A percentile compares a stretch with the other conserved stretches of the same genome.
These are phyloP conservation scores for Leishmania lainsoni DNA, from an alignment of 208 protist genomes.

Conservation along the genomic window DNA sequence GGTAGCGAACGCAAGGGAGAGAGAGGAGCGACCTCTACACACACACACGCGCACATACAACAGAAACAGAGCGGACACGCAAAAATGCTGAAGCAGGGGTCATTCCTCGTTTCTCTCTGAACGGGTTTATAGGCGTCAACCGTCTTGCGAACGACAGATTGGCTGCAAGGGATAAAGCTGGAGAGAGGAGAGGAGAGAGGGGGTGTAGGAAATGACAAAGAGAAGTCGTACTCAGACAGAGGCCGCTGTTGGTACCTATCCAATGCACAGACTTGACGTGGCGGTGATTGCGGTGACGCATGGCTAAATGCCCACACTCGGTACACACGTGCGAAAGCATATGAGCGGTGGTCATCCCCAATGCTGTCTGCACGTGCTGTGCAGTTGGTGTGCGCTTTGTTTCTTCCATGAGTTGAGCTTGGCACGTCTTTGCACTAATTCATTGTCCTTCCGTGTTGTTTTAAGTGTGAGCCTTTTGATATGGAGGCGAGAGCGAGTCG, in stretches of 20 bases:
- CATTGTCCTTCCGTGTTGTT: no score
- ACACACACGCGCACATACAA: neutral
- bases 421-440: neutral
- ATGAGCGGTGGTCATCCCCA: neutral
- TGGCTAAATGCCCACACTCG: neutral
- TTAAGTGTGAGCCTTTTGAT: neutral
- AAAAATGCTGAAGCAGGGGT: neutral
- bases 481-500: neutral
- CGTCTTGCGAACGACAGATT: neutral
- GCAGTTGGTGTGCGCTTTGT: neutral
- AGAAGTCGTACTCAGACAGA: neutral
- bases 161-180: neutral
- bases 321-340: neutral
- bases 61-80: neutral
- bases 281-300: neutral
- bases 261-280: neutral
- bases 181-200: neutral
- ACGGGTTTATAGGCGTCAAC: neutral
- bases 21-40: neutral
- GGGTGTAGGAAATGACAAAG: neutral
- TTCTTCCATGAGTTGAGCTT: neutral
- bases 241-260: neutral
- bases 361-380: neutral
- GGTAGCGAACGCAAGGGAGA: neutral
- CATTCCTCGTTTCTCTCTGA: neutral